These are phyloP conservation scores for Leptodermis oblonga DNA, from an alignment of 257 asterid species.

Conservation along the genomic window DNA sequence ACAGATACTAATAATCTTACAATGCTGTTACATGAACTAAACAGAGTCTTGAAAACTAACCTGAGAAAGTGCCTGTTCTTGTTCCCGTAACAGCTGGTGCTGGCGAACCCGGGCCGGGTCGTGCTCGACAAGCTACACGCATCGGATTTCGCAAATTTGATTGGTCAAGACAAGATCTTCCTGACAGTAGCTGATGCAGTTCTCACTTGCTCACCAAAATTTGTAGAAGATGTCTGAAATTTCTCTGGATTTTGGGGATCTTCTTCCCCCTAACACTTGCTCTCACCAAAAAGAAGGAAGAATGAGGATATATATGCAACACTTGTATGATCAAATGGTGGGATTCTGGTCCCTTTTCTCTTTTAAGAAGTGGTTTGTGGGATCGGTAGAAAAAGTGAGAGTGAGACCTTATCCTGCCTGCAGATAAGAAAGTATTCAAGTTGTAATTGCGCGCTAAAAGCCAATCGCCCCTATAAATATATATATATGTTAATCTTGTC, in stretches of 20 bases:
- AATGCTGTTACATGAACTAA: background rate
- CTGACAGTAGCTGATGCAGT: slow-evolving; percentile 88
- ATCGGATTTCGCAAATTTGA: slow-evolving; percentile 37
- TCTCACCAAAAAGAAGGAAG: too few species aligned
- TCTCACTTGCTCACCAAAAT: slow-evolving; percentile 59
- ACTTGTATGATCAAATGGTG: background rate
- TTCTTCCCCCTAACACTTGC: too few species aligned
- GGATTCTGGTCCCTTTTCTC: background rate
- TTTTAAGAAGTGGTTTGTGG: slow-evolving; percentile 7
- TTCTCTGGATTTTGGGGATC: background rate
- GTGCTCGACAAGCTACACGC: slow-evolving; percentile 79
- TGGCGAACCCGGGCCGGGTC: slow-evolving; percentile 80
- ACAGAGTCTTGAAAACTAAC: slow-evolving; percentile 9
- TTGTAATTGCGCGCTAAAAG: too few species aligned
- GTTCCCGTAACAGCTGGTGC: slow-evolving; percentile 54
- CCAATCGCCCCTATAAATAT: too few species aligned
- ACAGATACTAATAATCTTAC: background rate
- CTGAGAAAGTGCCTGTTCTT: background rate
- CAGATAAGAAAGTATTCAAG: too few species aligned
- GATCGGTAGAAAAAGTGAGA: slow-evolving; percentile 10
- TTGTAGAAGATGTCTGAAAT: slow-evolving; percentile 48
- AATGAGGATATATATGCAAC: slow-evolving; percentile 3
- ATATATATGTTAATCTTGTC: too few species aligned
- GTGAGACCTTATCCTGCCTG: background rate
- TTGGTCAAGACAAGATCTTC: slow-evolving; percentile 77